phyloP scores from a whole-genome alignment of 306 rosid species.

The Ammopiptanthus mongolicus region DNA sequence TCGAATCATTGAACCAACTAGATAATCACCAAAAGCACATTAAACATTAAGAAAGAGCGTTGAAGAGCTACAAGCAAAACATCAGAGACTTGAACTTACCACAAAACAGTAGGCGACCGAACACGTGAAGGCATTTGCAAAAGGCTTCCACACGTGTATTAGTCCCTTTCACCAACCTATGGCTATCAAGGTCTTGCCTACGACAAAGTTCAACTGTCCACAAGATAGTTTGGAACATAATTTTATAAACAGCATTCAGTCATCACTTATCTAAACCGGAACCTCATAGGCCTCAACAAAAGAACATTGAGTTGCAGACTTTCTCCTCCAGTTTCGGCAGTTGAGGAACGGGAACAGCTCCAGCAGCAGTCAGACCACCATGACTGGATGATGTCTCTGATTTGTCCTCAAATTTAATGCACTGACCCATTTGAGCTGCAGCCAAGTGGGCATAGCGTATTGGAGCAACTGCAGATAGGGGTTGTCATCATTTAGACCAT shows the following conservation, averaged over 20 bases:
- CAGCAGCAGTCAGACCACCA: conserved; percentile 51
- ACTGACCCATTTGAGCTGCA: conserved; percentile 70
- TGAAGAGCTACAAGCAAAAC: not conserved
- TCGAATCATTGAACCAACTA: not conserved
- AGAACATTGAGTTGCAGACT: conserved; percentile 72
- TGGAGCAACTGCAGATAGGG: conserved; percentile 68
- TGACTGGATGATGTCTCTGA: conserved; percentile 86
- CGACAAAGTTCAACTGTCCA: not conserved
- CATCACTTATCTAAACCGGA: too few relatives aligned
- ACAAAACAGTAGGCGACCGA: not conserved
- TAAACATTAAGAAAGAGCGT: not conserved
- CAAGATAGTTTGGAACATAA: not conserved
- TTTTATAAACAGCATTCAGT: conserved; percentile 17
- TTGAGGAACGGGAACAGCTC: conserved; percentile 67
- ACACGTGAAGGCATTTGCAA: not conserved
- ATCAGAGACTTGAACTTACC: not conserved
- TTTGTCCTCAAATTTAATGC: conserved; percentile 69
- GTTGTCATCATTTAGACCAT: not conserved
- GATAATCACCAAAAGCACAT: not conserved
- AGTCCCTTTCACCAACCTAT: too few relatives aligned
- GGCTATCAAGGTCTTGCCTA: not conserved
- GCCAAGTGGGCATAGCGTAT: conserved; percentile 92
- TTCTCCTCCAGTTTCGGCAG: conserved; percentile 53
- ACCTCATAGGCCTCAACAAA: too few relatives aligned
- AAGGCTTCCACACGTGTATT: not conserved